Percentiles rank a stretch among this genome's conserved stretches.
Evolutionary conservation across 2,329 filamentous ascomycete species (phyloP).

Genomic region (Cladosporium oxysporum): DNA sequence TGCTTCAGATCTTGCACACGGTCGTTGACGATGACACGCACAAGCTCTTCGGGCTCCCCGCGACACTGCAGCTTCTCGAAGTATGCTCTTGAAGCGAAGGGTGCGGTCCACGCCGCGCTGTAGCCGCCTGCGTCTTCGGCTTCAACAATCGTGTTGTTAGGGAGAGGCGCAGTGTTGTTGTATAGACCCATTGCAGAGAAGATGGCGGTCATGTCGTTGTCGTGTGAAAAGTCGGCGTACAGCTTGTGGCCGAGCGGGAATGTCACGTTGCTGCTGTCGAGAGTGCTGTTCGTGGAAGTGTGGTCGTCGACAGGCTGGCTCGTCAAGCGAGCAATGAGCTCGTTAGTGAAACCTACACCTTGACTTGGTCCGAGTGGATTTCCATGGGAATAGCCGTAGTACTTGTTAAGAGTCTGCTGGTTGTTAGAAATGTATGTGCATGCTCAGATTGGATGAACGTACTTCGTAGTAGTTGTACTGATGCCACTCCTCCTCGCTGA

Average conservation of each 20-base stretch:
- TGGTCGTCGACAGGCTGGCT: conserved; percentile 66
- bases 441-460: background rate
- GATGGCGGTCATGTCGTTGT: conserved; percentile 80
- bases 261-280: conserved; percentile 66
- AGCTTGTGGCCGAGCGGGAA: conserved; percentile 70
- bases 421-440: background rate
- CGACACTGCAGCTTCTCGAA: conserved; percentile 82
- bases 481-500: conserved; percentile 75
- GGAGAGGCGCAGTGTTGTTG: conserved; percentile 59
- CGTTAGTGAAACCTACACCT: conserved; percentile 84
- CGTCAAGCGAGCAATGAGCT: conserved; percentile 80
- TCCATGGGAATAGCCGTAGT: conserved; percentile 77
- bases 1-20: conserved; percentile 70
- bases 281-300: conserved; percentile 75
- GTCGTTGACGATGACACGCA: conserved; percentile 82
- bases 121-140: conserved; percentile 64
- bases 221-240: conserved; percentile 90
- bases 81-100: conserved; percentile 79
- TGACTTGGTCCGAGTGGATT: conserved; percentile 80
- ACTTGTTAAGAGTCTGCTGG: conserved; percentile 72
- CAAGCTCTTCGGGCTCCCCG: conserved; percentile 63
- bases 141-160: conserved; percentile 49
- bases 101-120: conserved; percentile 75
- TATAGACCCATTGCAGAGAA: conserved; percentile 78
- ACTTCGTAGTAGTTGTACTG: conserved; percentile 73